Base-by-base conservation (phyloP, 768 basidiomycete genomes). In the Paxillus involutus region DNA sequence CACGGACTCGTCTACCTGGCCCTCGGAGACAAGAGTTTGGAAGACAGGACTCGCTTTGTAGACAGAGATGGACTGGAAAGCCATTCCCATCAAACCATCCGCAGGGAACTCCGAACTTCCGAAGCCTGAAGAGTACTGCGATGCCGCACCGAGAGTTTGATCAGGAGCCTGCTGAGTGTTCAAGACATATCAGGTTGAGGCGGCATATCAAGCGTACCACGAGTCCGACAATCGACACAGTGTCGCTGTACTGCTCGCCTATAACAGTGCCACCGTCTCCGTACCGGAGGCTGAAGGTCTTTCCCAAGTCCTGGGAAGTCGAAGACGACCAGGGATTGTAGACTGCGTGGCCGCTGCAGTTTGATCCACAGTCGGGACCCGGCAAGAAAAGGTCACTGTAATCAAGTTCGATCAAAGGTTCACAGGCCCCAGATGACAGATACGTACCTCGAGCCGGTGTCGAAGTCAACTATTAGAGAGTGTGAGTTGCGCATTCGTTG, bases 41-140 rank as follows among this genome's bases (percentile, higher is more conserved):
- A 80, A 76, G 42, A 77, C 59, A 0, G 77, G 73, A 11, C 46
- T 62, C 1, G 66, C 62, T 17, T 58, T 48, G 53, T 66, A 77
- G 10, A 41, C 62, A 12, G 77, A 75, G 47, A 78, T 61, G 29
- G 72, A 52, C 30, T 64, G 62, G 69, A 75, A 80, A 0, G 57
- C 78, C 77, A 80, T 72, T 46, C 78, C 74, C 53, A 73, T 55
- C 37, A 73, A 26, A 3, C 72, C 69, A 37, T 68, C 69, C 5
- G 64, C 1, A 11, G 53, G 51, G 14, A 62, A 65, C 2, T n/a
- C 4, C 8, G 16, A n/a, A 3, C 3, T 24, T 2, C 3, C 5
- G 19, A 66, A 24, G 4, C 8, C 6, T 26, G 52, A 6, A 10
- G 54, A 58, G 35, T 65, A 63, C 6, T 21, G 0, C 3, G 40